phyloP scores from a whole-genome alignment of 805 yeast genomes.

The Cyberlindnera mycetangii region DNA sequence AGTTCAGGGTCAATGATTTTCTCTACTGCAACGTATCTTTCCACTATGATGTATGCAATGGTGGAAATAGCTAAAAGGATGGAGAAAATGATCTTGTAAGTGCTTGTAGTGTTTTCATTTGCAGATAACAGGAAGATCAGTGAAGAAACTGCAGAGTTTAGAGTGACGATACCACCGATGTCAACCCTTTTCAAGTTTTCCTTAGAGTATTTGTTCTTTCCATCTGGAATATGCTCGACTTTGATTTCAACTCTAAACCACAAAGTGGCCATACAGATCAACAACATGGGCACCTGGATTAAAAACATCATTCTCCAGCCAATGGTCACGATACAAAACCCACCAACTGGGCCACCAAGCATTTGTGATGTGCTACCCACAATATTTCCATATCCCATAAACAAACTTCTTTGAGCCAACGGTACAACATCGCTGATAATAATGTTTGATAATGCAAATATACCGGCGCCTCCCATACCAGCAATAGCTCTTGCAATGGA shows the following conservation, averaged over 20 bases:
- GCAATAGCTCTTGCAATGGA: conserved; percentile 51
- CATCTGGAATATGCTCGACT: conserved; percentile 29
- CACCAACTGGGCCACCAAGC: conserved; percentile 44
- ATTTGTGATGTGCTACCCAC: conserved; percentile 39
- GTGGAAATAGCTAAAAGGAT: conserved; percentile 14
- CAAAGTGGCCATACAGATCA: conserved; percentile 22
- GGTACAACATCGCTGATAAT: conserved; percentile 56
- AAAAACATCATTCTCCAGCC: conserved; percentile 47
- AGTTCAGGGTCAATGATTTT: conserved; percentile 39
- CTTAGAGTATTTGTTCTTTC: conserved; percentile 28
- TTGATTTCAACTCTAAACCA: conserved; percentile 32
- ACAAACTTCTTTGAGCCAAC: conserved; percentile 49
- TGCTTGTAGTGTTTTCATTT: conserved; percentile 14
- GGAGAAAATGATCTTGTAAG: conserved; percentile 15
- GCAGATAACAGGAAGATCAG: conserved; percentile 35
- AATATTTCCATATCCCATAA: conserved; percentile 47
- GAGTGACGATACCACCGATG: conserved; percentile 37
- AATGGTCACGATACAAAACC: conserved; percentile 34
- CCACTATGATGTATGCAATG: conserved; percentile 32
- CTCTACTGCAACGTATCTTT: conserved; percentile 36
- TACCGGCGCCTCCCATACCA: conserved; percentile 60
- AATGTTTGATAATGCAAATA: conserved; percentile 48
- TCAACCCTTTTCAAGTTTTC: conserved; percentile 38
- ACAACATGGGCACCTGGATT: conserved; percentile 38
- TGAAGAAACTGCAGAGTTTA: conserved; percentile 34